Conservation (phyloP, 768 basidiomycete genomes). For the Leucogyrophana mollusca region DNA sequence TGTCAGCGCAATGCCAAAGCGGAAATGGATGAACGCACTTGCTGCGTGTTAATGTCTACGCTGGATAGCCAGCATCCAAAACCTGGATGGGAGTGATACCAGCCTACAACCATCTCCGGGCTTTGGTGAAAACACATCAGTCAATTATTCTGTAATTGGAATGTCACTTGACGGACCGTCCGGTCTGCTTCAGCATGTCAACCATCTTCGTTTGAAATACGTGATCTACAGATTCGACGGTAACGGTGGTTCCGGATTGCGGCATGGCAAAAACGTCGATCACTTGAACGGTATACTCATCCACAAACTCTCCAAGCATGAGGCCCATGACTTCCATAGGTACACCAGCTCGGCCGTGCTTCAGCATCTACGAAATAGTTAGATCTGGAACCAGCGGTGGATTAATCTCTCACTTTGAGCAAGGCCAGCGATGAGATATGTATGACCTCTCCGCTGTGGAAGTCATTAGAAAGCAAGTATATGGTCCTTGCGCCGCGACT, state of each 20-base stretch:
- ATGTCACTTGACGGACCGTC: constrained; percentile 57
- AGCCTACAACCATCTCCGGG: constrained; percentile 97
- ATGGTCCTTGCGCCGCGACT: constrained; percentile 15
- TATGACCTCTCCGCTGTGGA: constrained; percentile 81
- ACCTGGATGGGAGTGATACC: constrained; percentile 99
- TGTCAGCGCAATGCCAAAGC: constrained; percentile 1
- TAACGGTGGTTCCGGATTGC: constrained; percentile 95
- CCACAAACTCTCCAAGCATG: constrained; percentile 97
- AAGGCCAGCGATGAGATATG: constrained; percentile 98
- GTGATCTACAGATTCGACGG: constrained; percentile 97
- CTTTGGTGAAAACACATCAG: constrained; percentile 35
- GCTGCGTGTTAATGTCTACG: constrained; percentile 98
- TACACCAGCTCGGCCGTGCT: constrained; percentile 97
- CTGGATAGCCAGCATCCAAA: constrained; percentile 99
- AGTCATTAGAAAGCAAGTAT: constrained; percentile 5
- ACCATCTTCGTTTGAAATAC: constrained; percentile 99
- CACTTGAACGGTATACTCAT: constrained; percentile 93
- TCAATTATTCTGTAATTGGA: constrained; percentile 10
- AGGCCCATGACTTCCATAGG: constrained; percentile 99
- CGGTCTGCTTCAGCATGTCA: constrained; percentile 99
- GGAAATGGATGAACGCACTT: constrained; percentile 49
- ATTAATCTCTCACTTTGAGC: constrained; percentile 67
- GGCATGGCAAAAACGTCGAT: constrained; percentile 99
- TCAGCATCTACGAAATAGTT: constrained; percentile 78
- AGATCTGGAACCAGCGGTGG: not conserved